Conservation (phyloP, 2,329 filamentous ascomycete genomes). For the Teratosphaeria viscida region DNA sequence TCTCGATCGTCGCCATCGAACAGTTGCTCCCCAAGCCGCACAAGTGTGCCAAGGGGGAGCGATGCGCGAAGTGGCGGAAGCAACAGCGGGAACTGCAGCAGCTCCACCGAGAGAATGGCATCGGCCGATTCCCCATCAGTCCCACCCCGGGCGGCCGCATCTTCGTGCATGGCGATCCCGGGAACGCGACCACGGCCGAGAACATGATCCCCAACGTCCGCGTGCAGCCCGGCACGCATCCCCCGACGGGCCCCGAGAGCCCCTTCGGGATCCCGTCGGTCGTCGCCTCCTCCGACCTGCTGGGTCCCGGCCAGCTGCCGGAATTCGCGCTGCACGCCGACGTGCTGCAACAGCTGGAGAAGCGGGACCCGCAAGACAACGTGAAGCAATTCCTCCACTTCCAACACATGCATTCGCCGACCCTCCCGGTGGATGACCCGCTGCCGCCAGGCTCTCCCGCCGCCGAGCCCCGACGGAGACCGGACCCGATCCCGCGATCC, state of each 20-base stretch:
- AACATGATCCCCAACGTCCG: constrained; percentile 45
- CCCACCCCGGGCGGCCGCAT: constrained; percentile 56
- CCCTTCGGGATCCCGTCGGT: constrained; percentile 50
- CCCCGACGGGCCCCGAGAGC: constrained; percentile 8
- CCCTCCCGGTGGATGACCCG: constrained; percentile 43
- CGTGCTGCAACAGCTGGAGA: constrained; percentile 56
- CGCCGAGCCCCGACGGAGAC: constrained; percentile 42
- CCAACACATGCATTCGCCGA: constrained; percentile 54
- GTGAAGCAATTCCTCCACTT: constrained; percentile 85
- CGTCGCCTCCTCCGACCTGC: constrained; percentile 80
- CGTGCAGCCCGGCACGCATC: constrained; percentile 7
- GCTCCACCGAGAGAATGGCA: constrained; percentile 59
- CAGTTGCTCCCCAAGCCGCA: constrained; percentile 78
- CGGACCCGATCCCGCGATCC: constrained; percentile 6
- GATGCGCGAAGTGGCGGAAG: constrained; percentile 71
- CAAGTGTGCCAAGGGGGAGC: constrained; percentile 74
- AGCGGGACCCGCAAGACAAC: constrained; percentile 79
- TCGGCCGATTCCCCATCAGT: constrained; percentile 46
- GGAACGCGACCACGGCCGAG: constrained; percentile 56
- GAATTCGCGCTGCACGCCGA: constrained; percentile 62
- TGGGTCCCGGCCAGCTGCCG: constrained; percentile 59
- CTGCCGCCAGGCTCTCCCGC: constrained; percentile 48
- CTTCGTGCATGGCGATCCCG: constrained; percentile 67
- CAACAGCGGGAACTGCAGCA: constrained; percentile 68
- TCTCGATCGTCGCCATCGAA: constrained; percentile 87